A percentile compares a stretch with the other conserved stretches of the same genome.
phyloP scores from a whole-genome alignment of 345 rosid genomes.

The Camelina sativa region DNA sequence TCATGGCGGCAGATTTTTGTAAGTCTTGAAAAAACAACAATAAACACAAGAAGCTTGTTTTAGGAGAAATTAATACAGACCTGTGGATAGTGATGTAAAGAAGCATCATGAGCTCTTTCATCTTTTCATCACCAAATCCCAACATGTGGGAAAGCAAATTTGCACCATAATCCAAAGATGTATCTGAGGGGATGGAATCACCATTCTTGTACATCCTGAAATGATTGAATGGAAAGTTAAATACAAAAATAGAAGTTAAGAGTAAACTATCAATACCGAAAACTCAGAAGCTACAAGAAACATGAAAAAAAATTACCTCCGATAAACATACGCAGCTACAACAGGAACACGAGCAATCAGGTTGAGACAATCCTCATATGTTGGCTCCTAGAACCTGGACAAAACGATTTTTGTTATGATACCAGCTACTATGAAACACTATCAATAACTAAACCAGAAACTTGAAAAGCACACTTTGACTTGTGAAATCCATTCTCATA shows the following conservation, averaged over 20 bases:
- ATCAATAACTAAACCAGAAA: conserved; percentile 31
- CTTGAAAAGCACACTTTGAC: conserved; percentile 64
- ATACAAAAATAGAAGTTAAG: too few relatives aligned
- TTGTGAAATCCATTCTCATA: too few relatives aligned
- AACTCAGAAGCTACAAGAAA: too few relatives aligned
- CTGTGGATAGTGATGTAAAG: conserved; percentile 91
- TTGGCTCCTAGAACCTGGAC: conserved; percentile 95
- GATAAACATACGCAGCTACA: too few relatives aligned
- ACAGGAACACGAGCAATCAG: conserved; percentile 53
- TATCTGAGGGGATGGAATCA: too few relatives aligned
- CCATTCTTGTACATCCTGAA: too few relatives aligned
- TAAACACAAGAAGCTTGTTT: not conserved
- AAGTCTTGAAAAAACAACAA: not conserved
- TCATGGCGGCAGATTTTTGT: not conserved
- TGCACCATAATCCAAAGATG: conserved; percentile 50
- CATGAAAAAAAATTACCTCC: too few relatives aligned
- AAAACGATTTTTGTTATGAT: conserved; percentile 29
- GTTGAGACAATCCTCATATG: conserved; percentile 88
- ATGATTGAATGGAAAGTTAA: too few relatives aligned
- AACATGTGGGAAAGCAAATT: conserved; percentile 80
- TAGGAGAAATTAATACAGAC: conserved; percentile 47
- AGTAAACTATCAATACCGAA: too few relatives aligned
- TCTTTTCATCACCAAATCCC: conserved; percentile 82
- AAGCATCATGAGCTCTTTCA: conserved; percentile 99
- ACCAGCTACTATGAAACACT: conserved; percentile 24